These are phyloP conservation scores for Apiospora arundinis DNA, from an alignment of 2,329 filamentous ascomycete species.

Conservation along the genomic window DNA sequence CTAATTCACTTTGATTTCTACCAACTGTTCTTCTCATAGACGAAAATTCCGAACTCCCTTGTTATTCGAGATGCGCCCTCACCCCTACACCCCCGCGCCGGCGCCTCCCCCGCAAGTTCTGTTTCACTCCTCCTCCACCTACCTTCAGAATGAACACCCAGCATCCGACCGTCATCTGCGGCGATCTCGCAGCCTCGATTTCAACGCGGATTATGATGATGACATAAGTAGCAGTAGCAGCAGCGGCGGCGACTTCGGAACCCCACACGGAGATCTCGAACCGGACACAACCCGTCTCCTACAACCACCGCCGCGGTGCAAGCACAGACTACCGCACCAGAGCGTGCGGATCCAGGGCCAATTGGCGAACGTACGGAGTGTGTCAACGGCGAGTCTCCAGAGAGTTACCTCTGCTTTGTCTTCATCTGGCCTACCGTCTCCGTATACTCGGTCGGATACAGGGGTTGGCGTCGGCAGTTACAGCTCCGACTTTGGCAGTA, in stretches of 20 bases:
- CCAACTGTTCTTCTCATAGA: too few relatives aligned
- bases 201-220: not conserved
- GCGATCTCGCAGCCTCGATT: not conserved
- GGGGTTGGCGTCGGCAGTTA: not conserved
- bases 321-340: constrained; percentile 32
- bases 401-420: constrained; percentile 9
- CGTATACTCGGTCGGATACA: not conserved
- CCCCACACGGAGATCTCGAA: constrained; percentile 34
- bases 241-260: constrained; percentile 25
- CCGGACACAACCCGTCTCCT: constrained; percentile 42
- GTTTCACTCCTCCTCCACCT: constrained; percentile 28
- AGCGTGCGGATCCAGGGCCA: constrained; percentile 46
- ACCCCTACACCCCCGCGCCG: constrained; percentile 35
- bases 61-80: constrained; percentile 31
- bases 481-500: not conserved
- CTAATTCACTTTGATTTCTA: too few relatives aligned
- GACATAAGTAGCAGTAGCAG: constrained; percentile 29
- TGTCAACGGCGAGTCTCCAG: constrained; percentile 40
- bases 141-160: constrained; percentile 33
- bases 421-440: constrained; percentile 23
- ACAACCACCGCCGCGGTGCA: constrained; percentile 29
- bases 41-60: too few relatives aligned
- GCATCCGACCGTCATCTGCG: constrained; percentile 6
- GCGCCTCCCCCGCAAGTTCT: constrained; percentile 37
- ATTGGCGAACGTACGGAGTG: constrained; percentile 43